Base-by-base conservation (phyloP, 2,329 filamentous ascomycete genomes). In the Alternaria infectoria region DNA sequence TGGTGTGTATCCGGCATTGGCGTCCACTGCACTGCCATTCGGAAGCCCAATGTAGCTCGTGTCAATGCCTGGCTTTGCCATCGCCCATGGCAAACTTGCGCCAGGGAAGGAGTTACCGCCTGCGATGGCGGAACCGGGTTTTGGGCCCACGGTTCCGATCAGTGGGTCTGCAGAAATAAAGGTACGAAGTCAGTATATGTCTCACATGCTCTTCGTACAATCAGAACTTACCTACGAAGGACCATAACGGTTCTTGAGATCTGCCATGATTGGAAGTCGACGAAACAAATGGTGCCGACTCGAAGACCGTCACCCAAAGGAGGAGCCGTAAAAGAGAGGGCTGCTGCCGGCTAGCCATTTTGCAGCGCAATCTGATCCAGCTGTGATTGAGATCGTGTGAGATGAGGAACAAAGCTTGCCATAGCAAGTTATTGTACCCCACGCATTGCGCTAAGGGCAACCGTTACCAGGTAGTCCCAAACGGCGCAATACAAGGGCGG, bases 141-240 rank as follows among this genome's bases (percentile, higher is more conserved):
- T 73, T 2, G 80, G 75, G 6, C 80, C 80, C 59, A 81, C 79
- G 0, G 80, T 80, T 12, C 80, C 81, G 15, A 82, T 81, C n/a
- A 82, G 72, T n/a, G 76, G 69, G 52, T 82, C 78, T 21, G n/a
- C n/a, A n/a, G n/a, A n/a, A n/a, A n/a, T n/a, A n/a, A n/a, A n/a
- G n/a, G 21, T 21, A 21, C 21, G 21, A 21, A 21, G 21, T 21
- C 21, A 21, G 21, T n/a, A 21, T 21, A 21, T 21, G 21, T 21
- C 21, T 21, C 21, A 21, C 21, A 21, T 21, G 21, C 21, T 3
- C 21, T 21, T 21, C 21, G 21, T 21, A 21, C 21, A 21, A 5
- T 21, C 21, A 21, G 5, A 21, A 21, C 21, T 21, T 21, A 21
- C 21, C 21, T 17, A 82, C 81, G 8, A 49, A 49, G 7, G 21